Conservation (phyloP, 164 flowering plant genomes). For the Kingdonia uniflora region DNA sequence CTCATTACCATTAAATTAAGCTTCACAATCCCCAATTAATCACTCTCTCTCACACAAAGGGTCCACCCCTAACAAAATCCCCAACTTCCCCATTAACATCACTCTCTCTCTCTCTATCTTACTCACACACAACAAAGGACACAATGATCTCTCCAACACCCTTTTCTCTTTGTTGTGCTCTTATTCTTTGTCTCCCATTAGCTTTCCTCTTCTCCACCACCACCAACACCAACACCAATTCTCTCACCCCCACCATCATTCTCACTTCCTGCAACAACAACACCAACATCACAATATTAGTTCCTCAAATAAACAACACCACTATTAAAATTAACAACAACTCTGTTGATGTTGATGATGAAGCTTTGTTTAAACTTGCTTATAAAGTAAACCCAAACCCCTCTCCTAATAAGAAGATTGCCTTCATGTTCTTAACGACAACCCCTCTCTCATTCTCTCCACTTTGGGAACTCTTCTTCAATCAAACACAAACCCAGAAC, state of each 20-base stretch:
- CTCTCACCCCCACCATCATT: constrained; percentile 15
- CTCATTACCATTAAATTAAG: no score
- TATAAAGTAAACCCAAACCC: constrained; percentile 28
- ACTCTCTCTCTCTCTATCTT: no score
- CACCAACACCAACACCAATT: constrained; percentile 19
- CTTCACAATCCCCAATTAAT: no score
- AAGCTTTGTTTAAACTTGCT: constrained; percentile 29
- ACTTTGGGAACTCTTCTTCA: constrained; percentile 59
- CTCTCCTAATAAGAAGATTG: constrained; percentile 25
- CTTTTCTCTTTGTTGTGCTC: constrained; percentile 42
- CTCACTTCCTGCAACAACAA: constrained; percentile 9
- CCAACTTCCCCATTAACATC: no score
- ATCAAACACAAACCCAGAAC: constrained; percentile 10
- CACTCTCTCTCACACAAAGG: no score
- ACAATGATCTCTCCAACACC: constrained; percentile 42
- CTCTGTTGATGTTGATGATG: constrained; percentile 22
- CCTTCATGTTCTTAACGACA: constrained; percentile 75
- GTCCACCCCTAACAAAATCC: no score
- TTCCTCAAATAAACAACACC: constrained; percentile 9
- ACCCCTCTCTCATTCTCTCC: constrained; percentile 59
- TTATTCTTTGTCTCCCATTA: constrained; percentile 47
- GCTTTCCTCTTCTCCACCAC: constrained; percentile 39
- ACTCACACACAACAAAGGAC: background rate
- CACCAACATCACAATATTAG: constrained; percentile 1
- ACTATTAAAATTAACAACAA: no score